Conservation (phyloP, 768 basidiomycete genomes). For the Russula brevipes region DNA sequence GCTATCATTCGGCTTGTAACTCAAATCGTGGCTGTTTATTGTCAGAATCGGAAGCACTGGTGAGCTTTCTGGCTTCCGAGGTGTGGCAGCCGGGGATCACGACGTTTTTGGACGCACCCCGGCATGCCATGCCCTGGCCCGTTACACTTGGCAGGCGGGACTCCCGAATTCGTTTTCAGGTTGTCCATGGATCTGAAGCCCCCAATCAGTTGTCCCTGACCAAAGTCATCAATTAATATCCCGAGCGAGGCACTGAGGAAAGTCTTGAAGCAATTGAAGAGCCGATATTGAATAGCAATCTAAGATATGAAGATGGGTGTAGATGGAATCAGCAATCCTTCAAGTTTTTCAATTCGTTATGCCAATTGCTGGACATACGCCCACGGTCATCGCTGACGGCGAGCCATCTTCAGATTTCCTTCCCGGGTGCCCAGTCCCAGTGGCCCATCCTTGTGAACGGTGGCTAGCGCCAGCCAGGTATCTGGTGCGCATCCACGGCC, state of each 20-base stretch:
- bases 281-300: constrained; percentile 12
- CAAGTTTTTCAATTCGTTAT: not conserved
- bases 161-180: constrained; percentile 27
- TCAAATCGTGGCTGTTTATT: constrained; percentile 11
- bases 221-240: constrained; percentile 17
- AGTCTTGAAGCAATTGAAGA: constrained; percentile 17
- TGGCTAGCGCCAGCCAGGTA: constrained; percentile 7
- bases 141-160: too few relatives aligned
- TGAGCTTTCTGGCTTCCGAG: too few relatives aligned
- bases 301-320: not conserved
- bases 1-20: constrained; percentile 9
- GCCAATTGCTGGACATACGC: not conserved
- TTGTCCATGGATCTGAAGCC: constrained; percentile 36
- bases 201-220: too few relatives aligned
- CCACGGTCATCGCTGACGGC: not conserved
- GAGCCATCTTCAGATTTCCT: constrained; percentile 1
- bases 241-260: constrained; percentile 13
- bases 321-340: not conserved
- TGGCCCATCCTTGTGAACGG: constrained; percentile 9
- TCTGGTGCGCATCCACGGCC: not conserved
- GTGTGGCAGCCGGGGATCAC: too few relatives aligned
- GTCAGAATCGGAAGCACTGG: not conserved
- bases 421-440: not conserved
- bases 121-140: constrained; percentile 31
- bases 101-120: constrained; percentile 22